phyloP scores from a whole-genome alignment of 805 yeast genomes.

The Cyberlindnera americana region DNA sequence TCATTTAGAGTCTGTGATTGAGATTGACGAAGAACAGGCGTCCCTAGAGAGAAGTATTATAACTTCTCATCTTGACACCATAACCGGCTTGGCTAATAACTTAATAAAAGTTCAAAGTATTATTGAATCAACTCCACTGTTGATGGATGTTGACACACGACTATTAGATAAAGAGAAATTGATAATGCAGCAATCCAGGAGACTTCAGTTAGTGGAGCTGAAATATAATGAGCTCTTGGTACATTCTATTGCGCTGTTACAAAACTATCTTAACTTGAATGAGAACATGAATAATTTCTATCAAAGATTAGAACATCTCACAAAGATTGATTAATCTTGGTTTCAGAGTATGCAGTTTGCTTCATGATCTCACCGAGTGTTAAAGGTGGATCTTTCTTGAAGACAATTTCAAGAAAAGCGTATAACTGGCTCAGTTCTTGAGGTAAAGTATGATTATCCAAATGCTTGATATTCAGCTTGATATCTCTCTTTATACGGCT shows the following conservation, averaged over 20 bases:
- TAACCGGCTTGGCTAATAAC: not conserved
- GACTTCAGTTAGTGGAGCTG: slow-evolving; percentile 16
- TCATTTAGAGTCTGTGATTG: slow-evolving; percentile 3
- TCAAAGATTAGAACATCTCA: slow-evolving; percentile 1
- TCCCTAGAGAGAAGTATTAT: slow-evolving; percentile 7
- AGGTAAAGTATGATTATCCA: not conserved
- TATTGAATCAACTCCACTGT: not conserved
- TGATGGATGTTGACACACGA: not conserved
- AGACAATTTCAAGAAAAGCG: not conserved
- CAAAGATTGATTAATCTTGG: slow-evolving; percentile 15
- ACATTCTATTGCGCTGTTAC: slow-evolving; percentile 21
- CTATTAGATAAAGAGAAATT: not conserved
- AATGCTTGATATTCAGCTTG: not conserved
- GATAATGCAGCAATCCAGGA: not conserved
- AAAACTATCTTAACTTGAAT: slow-evolving; percentile 23
- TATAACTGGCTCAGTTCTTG: not conserved
- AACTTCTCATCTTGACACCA: slow-evolving; percentile 8
- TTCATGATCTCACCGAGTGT: too few relatives aligned
- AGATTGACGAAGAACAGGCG: not conserved
- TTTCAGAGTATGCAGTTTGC: slow-evolving; percentile 13
- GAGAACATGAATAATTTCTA: slow-evolving; percentile 17
- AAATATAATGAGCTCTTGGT: slow-evolving; percentile 23
- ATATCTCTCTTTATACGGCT: not conserved
- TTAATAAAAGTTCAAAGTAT: not conserved
- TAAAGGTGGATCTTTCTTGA: too few relatives aligned